Conservation (phyloP, 1,284 basidiomycete genomes). For the Cryptococcus sp. region DNA sequence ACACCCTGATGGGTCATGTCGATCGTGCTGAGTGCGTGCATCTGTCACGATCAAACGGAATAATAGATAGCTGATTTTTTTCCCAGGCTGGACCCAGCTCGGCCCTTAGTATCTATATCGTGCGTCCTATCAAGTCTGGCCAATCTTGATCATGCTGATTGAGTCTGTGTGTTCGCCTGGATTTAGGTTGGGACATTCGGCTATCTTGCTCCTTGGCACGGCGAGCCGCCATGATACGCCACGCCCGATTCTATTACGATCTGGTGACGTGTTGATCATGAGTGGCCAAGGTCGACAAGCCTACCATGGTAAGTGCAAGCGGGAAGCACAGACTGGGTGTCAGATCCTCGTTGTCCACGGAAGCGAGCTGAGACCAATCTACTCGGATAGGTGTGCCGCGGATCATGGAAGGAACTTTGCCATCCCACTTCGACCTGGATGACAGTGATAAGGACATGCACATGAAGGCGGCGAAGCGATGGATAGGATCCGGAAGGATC, state of each 20-base stretch:
- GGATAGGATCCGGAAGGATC: conserved; percentile 56
- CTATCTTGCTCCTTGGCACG: conserved; percentile 85
- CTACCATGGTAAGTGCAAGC: conserved; percentile 69
- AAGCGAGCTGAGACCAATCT: background rate
- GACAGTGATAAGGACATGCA: conserved; percentile 30
- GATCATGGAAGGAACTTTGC: conserved; percentile 75
- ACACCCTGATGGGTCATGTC: conserved; percentile 90
- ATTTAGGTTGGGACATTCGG: conserved; percentile 77
- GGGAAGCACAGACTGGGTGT: background rate
- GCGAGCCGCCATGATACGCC: conserved; percentile 73
- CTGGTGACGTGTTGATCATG: conserved; percentile 90
- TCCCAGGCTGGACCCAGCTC: conserved; percentile 61
- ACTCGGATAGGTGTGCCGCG: conserved; percentile 71
- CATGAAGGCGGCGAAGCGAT: conserved; percentile 62
- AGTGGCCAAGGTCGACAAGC: conserved; percentile 77
- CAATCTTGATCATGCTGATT: background rate
- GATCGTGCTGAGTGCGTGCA: conserved; percentile 72
- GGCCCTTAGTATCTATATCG: conserved; percentile 88
- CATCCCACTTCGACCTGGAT: conserved; percentile 60
- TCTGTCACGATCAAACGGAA: conserved; percentile 9
- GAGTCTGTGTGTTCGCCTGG: background rate
- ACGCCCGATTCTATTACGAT: conserved; percentile 74
- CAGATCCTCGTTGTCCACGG: background rate
- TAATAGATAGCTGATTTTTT: no score
- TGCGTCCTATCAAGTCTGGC: conserved; percentile 53